Evolutionary conservation across 1,284 basidiomycete species (phyloP), one percentile per base, ranked within the genome.

Genomic region (Coriolopsis trogii): DNA sequence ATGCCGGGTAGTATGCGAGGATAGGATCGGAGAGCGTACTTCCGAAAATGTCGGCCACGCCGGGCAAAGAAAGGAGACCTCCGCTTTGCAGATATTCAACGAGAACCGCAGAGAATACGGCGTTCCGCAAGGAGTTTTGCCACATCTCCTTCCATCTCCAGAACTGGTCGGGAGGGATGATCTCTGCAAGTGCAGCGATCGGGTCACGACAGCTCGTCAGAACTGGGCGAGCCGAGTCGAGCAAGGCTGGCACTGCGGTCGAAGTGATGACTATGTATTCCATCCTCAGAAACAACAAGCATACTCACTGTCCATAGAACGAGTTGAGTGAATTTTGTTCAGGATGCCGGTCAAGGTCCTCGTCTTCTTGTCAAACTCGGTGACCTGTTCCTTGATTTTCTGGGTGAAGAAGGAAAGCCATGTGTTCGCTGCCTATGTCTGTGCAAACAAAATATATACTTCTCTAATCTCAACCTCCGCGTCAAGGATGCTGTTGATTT

Each of bases 101-200:
- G 26, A 93, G 66, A 7, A 84, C 79, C 1, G 83, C 80, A 24
- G 81, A 77, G 63, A 87, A 93, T 1, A 91, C 77, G 12, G 82
- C 80, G 15, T 78, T 78, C 34, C 84, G 74, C 36, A 89, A 65
- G 15, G 85, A 84, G 60, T 79, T 81, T 2, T 78, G 77, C 87
- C 86, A 91, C 79, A 85, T 84, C 25, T 89, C 86, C 64, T 86
- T 89, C 85, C 86, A 93, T 55, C 84, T 78, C 89, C 90, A 93
- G 61, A 88, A 87, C 60, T 92, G 86, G 58, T 87, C 80, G 21
- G 75, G 73, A 30, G 89, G 90, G 29, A 89, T 73, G 26, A 85
- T 70, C 4, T 63, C 67, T 5, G 80, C 80, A 9, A 91, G 67
- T 3, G 74, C 73, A 24, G 72, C 71, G n/a, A 69, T 78, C 2